Percentiles rank a stretch among this genome's conserved stretches.
These are phyloP conservation scores for Nakazawaea molendinolei DNA, from an alignment of 805 yeast species.

Conservation along the genomic window DNA sequence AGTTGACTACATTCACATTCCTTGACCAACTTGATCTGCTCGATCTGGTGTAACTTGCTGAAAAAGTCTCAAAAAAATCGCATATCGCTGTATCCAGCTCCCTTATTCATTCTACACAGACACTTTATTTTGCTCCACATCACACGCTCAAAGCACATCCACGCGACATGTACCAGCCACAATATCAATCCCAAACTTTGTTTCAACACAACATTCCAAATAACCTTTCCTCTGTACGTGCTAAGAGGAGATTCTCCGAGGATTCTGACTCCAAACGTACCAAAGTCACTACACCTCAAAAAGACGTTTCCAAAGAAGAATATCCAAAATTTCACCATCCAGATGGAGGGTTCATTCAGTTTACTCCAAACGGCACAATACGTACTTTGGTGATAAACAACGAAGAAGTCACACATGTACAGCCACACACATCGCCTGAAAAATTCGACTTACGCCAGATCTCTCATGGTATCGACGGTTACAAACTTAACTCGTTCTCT, in stretches of 20 bases:
- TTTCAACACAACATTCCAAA: neutral
- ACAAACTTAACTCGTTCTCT: slow-evolving; percentile 19
- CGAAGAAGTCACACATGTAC: slow-evolving; percentile 39
- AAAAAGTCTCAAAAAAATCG: no score
- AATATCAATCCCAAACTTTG: neutral
- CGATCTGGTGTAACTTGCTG: no score
- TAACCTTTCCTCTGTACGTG: slow-evolving; percentile 18
- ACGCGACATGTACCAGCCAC: neutral
- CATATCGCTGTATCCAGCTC: no score
- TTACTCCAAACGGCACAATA: slow-evolving; percentile 59
- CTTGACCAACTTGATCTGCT: no score
- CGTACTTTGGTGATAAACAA: slow-evolving; percentile 37
- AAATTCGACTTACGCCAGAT: slow-evolving; percentile 25
- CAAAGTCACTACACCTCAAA: no score
- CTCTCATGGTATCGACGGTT: slow-evolving; percentile 30
- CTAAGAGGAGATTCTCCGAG: slow-evolving; percentile 32
- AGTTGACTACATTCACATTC: no score
- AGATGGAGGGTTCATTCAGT: slow-evolving; percentile 54
- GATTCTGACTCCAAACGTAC: slow-evolving; percentile 16
- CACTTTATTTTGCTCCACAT: no score
- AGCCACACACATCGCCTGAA: slow-evolving; percentile 27
- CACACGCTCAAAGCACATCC: no score
- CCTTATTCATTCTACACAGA: no score
- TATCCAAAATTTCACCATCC: slow-evolving; percentile 56
- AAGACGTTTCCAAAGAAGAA: slow-evolving; percentile 30